These are phyloP conservation scores for Cladosporium sp. DNA, from an alignment of 2,329 filamentous ascomycete species.

Conservation along the genomic window DNA sequence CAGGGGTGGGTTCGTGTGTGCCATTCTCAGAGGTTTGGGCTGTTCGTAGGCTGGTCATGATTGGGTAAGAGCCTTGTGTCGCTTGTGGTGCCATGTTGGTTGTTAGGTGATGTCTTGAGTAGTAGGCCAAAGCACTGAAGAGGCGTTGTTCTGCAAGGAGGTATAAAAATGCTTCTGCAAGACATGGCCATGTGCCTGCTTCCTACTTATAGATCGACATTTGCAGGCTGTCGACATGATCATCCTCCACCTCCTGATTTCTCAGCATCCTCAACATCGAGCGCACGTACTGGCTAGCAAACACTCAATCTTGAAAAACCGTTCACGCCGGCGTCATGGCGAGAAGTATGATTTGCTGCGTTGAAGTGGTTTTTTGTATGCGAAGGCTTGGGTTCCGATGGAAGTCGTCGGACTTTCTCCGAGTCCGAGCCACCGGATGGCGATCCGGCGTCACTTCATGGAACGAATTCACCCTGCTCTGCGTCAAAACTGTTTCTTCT, in stretches of 20 bases:
- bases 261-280: not conserved
- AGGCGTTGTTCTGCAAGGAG: not conserved
- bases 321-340: not conserved
- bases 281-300: not conserved
- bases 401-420: not conserved
- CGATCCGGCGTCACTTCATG: no score
- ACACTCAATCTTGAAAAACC: not conserved
- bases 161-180: not conserved
- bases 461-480: no score
- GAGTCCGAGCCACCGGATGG: not conserved
- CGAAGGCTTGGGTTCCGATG: not conserved
- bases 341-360: not conserved
- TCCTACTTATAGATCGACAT: not conserved
- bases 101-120: no score
- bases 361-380: not conserved
- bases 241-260: not conserved
- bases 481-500: no score
- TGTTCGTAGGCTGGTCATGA: not conserved
- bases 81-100: not conserved
- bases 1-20: not conserved
- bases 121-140: no score
- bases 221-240: not conserved
- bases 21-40: not conserved
- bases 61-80: not conserved
- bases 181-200: not conserved